These are phyloP conservation scores for Boletus sensibilis DNA, from an alignment of 768 basidiomycete genomes.

Conservation along the genomic window DNA sequence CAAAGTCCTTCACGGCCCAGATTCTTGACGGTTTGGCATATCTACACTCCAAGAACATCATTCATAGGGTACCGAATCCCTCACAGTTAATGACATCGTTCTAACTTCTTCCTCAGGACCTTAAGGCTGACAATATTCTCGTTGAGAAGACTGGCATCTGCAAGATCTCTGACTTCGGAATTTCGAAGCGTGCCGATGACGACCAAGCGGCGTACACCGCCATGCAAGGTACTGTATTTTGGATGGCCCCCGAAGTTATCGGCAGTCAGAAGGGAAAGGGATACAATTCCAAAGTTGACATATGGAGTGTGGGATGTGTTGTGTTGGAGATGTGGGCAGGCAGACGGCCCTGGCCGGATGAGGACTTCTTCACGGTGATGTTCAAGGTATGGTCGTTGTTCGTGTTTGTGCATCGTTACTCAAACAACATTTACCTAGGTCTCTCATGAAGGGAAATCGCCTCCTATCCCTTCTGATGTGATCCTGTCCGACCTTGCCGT, in stretches of 20 bases:
- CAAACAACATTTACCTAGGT: slow-evolving; percentile 53
- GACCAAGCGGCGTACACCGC: slow-evolving; percentile 81
- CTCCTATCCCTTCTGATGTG: slow-evolving; percentile 87
- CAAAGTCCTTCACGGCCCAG: slow-evolving; percentile 89
- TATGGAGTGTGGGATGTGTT: slow-evolving; percentile 99
- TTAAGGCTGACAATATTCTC: slow-evolving; percentile 98
- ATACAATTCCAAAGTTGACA: slow-evolving; percentile 96
- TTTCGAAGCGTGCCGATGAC: slow-evolving; percentile 94
- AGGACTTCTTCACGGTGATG: slow-evolving; percentile 90
- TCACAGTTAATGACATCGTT: not conserved
- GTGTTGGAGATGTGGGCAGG: slow-evolving; percentile 99
- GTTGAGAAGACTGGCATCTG: slow-evolving; percentile 90
- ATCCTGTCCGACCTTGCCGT: slow-evolving; percentile 70
- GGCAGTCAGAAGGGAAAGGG: slow-evolving; percentile 78
- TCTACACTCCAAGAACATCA: slow-evolving; percentile 86
- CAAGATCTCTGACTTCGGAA: slow-evolving; percentile 98
- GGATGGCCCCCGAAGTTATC: slow-evolving; percentile 98
- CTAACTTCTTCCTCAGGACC: slow-evolving; percentile 53
- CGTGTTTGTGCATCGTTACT: not conserved
- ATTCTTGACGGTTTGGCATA: slow-evolving; percentile 91
- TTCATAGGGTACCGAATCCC: slow-evolving; percentile 70
- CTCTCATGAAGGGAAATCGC: slow-evolving; percentile 79
- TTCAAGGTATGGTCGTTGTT: slow-evolving; percentile 63
- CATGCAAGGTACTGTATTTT: slow-evolving; percentile 98
- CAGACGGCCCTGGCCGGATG: slow-evolving; percentile 89